A percentile compares a stretch with the other conserved stretches of the same genome.
Evolutionary conservation across 2,329 filamentous ascomycete species (phyloP).

Genomic region (Coniochaeta sp.): DNA sequence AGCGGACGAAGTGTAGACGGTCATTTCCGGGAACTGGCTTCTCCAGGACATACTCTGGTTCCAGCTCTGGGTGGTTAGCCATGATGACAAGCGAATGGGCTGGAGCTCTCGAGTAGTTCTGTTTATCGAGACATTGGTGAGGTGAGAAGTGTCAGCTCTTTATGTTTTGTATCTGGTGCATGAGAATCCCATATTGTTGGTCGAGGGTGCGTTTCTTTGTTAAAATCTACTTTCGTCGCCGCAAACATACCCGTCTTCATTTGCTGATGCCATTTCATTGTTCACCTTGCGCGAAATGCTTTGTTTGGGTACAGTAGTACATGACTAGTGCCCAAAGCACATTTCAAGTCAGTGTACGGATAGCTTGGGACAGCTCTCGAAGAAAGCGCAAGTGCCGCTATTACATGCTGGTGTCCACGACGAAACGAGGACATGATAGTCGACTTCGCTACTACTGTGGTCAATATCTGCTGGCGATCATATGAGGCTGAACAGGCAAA

Average conservation of each 20-base stretch:
- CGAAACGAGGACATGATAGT: too few species aligned
- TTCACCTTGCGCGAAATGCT: neutral
- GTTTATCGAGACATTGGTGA: neutral
- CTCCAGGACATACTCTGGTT: constrained; percentile 12
- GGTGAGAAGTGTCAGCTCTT: neutral
- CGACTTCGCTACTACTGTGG: too few species aligned
- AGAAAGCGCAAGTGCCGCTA: neutral
- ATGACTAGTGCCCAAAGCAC: neutral
- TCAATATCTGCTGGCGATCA: neutral
- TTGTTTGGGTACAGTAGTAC: neutral
- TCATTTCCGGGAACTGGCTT: constrained; percentile 15
- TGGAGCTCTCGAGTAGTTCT: neutral
- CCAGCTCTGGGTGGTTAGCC: neutral
- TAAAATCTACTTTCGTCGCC: neutral
- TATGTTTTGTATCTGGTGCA: neutral
- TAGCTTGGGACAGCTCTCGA: too few species aligned
- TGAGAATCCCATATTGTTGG: neutral
- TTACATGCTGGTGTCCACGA: too few species aligned
- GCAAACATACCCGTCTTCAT: neutral
- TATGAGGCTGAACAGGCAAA: neutral
- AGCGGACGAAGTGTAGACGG: constrained; percentile 24
- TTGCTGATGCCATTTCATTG: neutral
- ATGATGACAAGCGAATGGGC: neutral
- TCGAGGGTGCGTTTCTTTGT: neutral
- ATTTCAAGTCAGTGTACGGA: too few species aligned